Percentiles rank a stretch among this genome's conserved stretches.
Evolutionary conservation across 148 eudicot species (phyloP).

Genomic region (Amaranthus palmeri): DNA sequence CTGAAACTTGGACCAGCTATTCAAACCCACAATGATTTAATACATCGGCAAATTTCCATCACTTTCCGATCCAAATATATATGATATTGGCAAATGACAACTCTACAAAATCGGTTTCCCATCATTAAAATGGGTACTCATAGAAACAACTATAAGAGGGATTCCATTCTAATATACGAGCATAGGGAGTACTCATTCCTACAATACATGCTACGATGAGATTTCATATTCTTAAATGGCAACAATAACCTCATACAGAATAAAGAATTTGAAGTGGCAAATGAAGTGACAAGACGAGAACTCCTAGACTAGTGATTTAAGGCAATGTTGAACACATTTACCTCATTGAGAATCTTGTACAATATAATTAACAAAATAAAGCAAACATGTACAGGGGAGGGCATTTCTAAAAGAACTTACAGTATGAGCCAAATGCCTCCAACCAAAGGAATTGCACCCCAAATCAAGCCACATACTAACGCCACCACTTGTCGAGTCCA

Average conservation of each 20-base stretch:
- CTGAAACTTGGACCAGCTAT: too few relatives aligned
- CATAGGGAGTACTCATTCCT: too few relatives aligned
- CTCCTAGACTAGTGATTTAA: not conserved
- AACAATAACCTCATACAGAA: not conserved
- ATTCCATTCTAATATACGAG: not conserved
- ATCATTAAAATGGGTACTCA: not conserved
- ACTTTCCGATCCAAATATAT: not conserved
- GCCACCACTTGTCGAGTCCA: conserved; percentile 89
- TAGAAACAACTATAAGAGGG: not conserved
- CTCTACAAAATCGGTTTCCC: not conserved
- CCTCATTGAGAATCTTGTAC: not conserved
- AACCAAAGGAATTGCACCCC: conserved; percentile 92
- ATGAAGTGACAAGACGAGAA: not conserved
- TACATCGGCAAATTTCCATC: not conserved
- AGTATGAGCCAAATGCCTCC: conserved; percentile 90
- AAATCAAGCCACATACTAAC: conserved; percentile 73
- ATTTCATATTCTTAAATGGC: not conserved
- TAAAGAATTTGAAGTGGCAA: not conserved
- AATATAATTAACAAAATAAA: not conserved
- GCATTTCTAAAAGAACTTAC: conserved; percentile 45
- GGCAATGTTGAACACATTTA: not conserved
- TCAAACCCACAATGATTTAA: too few relatives aligned
- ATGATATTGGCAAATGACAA: not conserved
- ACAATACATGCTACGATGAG: not conserved
- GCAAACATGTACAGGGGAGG: not conserved